Evolutionary conservation across 768 basidiomycete species (phyloP).

Genomic region (Amanita pallidorosea): DNA sequence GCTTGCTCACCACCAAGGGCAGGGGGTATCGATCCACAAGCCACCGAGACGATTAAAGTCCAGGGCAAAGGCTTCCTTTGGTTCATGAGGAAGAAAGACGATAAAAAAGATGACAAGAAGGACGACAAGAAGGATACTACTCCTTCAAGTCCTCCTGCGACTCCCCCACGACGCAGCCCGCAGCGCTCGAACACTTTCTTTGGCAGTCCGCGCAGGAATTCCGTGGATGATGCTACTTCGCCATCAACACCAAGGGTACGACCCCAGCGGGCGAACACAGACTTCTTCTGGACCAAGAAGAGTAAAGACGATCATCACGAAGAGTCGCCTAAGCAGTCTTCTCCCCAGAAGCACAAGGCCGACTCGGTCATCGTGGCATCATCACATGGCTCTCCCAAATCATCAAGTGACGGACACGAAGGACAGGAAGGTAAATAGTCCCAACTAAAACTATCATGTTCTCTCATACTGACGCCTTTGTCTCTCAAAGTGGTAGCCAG

Average conservation of each 20-base stretch:
- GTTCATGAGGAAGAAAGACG: slow-evolving; percentile 41
- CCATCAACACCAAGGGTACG: background rate
- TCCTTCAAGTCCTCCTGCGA: slow-evolving; percentile 7
- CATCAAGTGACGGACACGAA: slow-evolving; percentile 13
- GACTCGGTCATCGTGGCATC: slow-evolving; percentile 10
- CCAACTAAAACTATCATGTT: background rate
- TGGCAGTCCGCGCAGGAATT: slow-evolving; percentile 16
- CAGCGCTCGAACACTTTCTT: slow-evolving; percentile 17
- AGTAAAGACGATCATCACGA: slow-evolving; percentile 16
- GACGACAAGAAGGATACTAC: background rate
- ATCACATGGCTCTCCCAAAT: background rate
- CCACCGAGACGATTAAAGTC: slow-evolving; percentile 53
- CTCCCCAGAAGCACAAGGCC: slow-evolving; percentile 17
- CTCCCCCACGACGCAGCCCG: slow-evolving; percentile 9
- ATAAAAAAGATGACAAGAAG: slow-evolving; percentile 14
- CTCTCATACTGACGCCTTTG: slow-evolving; percentile 1
- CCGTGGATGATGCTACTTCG: slow-evolving; percentile 15
- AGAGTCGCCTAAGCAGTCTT: slow-evolving; percentile 15
- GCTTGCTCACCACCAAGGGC: background rate
- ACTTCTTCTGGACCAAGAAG: slow-evolving; percentile 14
- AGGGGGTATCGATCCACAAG: slow-evolving; percentile 55
- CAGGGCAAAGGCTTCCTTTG: slow-evolving; percentile 38
- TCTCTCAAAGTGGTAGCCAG: slow-evolving; percentile 36
- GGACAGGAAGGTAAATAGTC: slow-evolving; percentile 18
- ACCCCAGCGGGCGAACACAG: slow-evolving; percentile 9